A percentile compares a stretch with the other conserved stretches of the same genome.
These are phyloP conservation scores for Pluteus cervinus DNA, from an alignment of 768 basidiomycete species.

Conservation along the genomic window DNA sequence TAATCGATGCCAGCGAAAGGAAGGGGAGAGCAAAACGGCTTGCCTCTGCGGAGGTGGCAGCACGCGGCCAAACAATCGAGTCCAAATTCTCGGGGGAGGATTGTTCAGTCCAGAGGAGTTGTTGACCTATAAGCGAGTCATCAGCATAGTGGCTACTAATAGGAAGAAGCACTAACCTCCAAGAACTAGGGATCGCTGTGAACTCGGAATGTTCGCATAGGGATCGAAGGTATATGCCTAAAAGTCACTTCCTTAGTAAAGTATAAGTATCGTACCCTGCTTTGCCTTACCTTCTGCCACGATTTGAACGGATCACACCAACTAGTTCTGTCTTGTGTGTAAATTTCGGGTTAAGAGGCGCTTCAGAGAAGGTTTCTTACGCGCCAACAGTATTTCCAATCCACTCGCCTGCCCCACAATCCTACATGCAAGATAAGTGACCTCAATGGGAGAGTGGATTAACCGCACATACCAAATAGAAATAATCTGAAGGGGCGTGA, in stretches of 20 bases:
- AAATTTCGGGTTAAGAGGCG: no score
- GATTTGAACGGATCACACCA: conserved; percentile 81
- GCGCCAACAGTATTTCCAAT: conserved; percentile 45
- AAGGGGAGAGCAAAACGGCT: conserved; percentile 8
- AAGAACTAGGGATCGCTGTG: conserved; percentile 49
- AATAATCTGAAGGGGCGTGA: conserved; percentile 68
- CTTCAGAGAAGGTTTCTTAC: background rate
- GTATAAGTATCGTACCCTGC: background rate
- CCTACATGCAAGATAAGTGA: conserved; percentile 24
- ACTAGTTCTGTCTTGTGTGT: conserved; percentile 35
- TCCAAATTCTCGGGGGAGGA: conserved; percentile 65
- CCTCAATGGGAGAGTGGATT: background rate
- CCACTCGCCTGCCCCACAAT: conserved; percentile 73
- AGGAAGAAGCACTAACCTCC: conserved; percentile 44
- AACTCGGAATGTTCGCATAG: conserved; percentile 41
- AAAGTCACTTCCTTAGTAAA: background rate
- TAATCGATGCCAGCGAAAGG: background rate
- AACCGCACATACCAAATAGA: conserved; percentile 52
- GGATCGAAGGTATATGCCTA: conserved; percentile 70
- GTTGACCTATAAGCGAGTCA: conserved; percentile 38
- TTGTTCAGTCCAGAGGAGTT: conserved; percentile 73
- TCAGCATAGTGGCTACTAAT: background rate
- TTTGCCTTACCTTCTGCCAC: conserved; percentile 56
- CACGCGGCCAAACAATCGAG: conserved; percentile 65
- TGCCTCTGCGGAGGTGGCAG: conserved; percentile 65